phyloP scores from a whole-genome alignment of 108 stramenopile species.

The Cyclotella sp. region DNA sequence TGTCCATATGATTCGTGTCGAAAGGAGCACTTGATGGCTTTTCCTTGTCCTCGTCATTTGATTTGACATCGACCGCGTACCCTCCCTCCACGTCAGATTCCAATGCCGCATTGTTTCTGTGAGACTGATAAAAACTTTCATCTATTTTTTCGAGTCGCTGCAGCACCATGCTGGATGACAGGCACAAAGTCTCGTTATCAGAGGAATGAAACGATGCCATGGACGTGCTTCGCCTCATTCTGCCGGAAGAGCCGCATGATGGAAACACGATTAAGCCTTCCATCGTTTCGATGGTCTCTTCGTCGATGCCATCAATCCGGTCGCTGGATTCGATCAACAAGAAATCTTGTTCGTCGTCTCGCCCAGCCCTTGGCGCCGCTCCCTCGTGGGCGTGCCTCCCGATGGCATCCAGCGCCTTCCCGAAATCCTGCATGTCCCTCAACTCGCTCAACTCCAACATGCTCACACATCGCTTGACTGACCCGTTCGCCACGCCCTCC shows the following conservation, averaged over 20 bases:
- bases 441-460: constrained; percentile 8
- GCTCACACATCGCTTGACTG: background rate
- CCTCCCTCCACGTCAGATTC: no score
- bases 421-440: constrained; percentile 3
- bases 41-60: no score
- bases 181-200: background rate
- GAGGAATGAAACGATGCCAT: background rate
- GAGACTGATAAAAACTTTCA: background rate
- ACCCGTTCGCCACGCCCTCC: background rate
- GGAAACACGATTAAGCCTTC: background rate
- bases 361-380: background rate
- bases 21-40: no score
- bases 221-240: background rate
- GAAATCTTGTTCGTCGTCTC: background rate
- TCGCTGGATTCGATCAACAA: background rate
- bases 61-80: no score
- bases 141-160: background rate
- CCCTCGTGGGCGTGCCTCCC: background rate
- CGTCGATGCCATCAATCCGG: background rate
- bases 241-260: background rate
- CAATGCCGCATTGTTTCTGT: background rate
- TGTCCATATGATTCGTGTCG: no score
- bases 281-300: background rate
- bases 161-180: background rate
- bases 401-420: background rate